phyloP scores from a whole-genome alignment of 1,139 yeast species.

The Geotrichum klebahnii region DNA sequence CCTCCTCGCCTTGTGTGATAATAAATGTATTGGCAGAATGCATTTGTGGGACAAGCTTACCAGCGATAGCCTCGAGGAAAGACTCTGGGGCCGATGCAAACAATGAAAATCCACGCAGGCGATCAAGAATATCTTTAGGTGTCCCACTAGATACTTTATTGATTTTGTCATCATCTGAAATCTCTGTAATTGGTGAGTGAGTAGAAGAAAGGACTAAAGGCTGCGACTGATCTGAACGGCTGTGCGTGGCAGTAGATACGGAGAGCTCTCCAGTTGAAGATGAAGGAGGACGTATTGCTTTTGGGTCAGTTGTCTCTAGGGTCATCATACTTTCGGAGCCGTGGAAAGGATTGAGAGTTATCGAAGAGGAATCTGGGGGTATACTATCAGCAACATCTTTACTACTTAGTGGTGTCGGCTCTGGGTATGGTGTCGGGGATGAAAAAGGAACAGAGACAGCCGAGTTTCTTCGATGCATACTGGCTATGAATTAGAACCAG shows the following conservation, averaged over 20 bases:
- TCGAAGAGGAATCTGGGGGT: neutral
- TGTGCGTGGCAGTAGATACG: neutral
- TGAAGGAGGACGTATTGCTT: no score
- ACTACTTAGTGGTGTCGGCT: neutral
- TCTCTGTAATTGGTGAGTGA: neutral
- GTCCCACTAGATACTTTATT: neutral
- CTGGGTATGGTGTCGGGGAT: neutral
- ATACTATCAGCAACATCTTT: neutral
- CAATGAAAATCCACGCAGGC: conserved; percentile 56
- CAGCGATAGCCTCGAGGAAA: conserved; percentile 57
- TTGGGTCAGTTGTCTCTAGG: no score
- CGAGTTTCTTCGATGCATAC: conserved; percentile 5
- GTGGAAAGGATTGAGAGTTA: no score
- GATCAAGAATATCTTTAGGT: conserved; percentile 45
- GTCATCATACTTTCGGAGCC: no score
- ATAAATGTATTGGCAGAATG: conserved; percentile 65
- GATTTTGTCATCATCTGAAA: neutral
- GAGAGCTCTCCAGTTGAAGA: no score
- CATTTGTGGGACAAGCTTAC: conserved; percentile 55
- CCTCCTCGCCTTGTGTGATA: conserved; percentile 65
- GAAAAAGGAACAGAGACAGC: neutral
- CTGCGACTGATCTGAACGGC: conserved; percentile 4
- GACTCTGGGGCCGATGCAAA: conserved; percentile 63
- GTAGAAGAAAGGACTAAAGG: conserved; percentile 1
- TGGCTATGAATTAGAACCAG: neutral